Percentiles rank a stretch among this genome's conserved stretches.
Conservation (phyloP, 2,329 filamentous ascomycete species). For the Verticillium alfalfae region DNA sequence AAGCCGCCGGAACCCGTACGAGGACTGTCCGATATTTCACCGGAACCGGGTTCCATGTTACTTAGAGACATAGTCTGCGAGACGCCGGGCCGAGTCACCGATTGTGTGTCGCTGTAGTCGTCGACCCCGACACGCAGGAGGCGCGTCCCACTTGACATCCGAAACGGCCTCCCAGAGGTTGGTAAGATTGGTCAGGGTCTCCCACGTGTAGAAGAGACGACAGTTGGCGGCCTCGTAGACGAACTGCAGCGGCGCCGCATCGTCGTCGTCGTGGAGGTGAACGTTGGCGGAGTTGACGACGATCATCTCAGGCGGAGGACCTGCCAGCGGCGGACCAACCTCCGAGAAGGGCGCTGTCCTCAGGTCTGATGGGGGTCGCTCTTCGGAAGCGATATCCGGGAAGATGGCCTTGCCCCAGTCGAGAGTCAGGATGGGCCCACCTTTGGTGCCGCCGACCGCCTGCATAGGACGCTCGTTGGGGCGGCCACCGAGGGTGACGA, state of each 20-base stretch:
- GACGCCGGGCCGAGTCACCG: neutral
- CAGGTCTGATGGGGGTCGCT: conserved; percentile 1
- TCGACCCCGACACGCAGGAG: conserved; percentile 9
- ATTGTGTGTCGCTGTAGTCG: conserved; percentile 7
- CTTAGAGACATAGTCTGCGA: conserved; percentile 5
- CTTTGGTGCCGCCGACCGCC: conserved; percentile 61
- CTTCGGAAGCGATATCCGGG: neutral
- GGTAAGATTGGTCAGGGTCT: conserved; percentile 44
- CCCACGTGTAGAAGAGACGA: conserved; percentile 51
- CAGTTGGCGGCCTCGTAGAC: conserved; percentile 56
- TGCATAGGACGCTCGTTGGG: conserved; percentile 51
- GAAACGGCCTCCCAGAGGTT: conserved; percentile 46
- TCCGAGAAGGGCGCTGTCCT: conserved; percentile 5
- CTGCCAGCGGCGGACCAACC: conserved; percentile 3
- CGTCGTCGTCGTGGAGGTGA: conserved; percentile 12
- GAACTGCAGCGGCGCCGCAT: conserved; percentile 47
- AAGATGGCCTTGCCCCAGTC: neutral
- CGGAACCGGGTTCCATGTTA: conserved; percentile 6
- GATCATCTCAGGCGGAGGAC: neutral
- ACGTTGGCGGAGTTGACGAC: conserved; percentile 14
- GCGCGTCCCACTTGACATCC: conserved; percentile 12
- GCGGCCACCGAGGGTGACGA: conserved; percentile 55
- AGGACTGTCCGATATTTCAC: conserved; percentile 2
- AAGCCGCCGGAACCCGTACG: neutral
- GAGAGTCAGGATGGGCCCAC: conserved; percentile 30